A percentile compares a stretch with the other conserved stretches of the same genome.
Conservation (phyloP, 148 eudicot species). For the Rhododendron ovatum region DNA sequence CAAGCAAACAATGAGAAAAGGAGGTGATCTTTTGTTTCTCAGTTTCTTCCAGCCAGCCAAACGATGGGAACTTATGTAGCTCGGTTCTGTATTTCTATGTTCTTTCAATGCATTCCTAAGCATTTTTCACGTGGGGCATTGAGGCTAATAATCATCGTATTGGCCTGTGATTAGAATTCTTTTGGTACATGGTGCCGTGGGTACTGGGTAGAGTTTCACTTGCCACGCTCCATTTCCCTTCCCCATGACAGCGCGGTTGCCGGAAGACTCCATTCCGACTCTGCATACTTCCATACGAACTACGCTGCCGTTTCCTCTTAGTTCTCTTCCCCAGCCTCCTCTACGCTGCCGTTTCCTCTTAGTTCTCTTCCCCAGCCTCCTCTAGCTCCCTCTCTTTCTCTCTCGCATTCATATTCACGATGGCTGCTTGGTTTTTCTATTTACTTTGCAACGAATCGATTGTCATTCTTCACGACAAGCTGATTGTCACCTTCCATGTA, state of each 20-base stretch:
- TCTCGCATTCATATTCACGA: constrained; percentile 35
- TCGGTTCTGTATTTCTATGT: background rate
- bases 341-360: constrained; percentile 40
- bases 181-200: constrained; percentile 48
- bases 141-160: background rate
- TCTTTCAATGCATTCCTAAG: background rate
- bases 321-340: too few relatives aligned
- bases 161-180: background rate
- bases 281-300: too few relatives aligned
- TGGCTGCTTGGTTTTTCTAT: constrained; percentile 55
- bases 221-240: constrained; percentile 17
- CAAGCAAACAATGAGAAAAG: background rate
- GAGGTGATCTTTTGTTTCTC: background rate
- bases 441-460: constrained; percentile 50
- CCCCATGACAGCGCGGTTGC: constrained; percentile 31
- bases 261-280: constrained; percentile 21
- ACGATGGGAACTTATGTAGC: constrained; percentile 16
- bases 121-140: background rate
- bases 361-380: constrained; percentile 43
- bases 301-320: constrained; percentile 39
- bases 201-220: constrained; percentile 6
- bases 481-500: constrained; percentile 25
- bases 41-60: background rate
- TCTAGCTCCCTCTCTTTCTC: constrained; percentile 43
- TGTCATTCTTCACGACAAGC: constrained; percentile 32